Evolutionary conservation across 2,329 filamentous ascomycete species (phyloP).

Genomic region (Apiospora marii): DNA sequence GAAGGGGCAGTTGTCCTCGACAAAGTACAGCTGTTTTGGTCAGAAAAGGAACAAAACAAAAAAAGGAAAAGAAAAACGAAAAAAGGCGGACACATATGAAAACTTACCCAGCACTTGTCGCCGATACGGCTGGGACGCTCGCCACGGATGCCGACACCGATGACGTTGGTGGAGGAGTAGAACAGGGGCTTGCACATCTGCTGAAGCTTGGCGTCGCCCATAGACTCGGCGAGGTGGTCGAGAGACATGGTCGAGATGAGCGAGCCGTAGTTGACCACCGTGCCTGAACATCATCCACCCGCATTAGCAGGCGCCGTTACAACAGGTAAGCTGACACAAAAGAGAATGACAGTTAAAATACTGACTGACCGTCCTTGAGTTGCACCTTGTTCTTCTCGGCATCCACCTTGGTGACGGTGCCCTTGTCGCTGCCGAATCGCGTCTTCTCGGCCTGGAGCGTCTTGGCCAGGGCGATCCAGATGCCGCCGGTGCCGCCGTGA

Average conservation of each 20-base stretch:
- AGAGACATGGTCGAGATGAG: slow-evolving; percentile 96
- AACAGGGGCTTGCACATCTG: slow-evolving; percentile 87
- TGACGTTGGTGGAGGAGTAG: slow-evolving; percentile 97
- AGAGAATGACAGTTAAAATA: no score
- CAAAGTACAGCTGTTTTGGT: slow-evolving; percentile 82
- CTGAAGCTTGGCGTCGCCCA: slow-evolving; percentile 86
- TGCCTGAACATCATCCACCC: slow-evolving; percentile 59
- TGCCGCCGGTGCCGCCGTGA: slow-evolving; percentile 93
- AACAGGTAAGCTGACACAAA: background rate
- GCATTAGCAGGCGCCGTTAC: background rate
- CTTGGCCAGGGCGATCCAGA: slow-evolving; percentile 96
- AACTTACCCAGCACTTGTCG: slow-evolving; percentile 94
- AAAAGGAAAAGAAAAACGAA: no score
- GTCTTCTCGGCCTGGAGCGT: slow-evolving; percentile 92
- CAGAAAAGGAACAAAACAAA: slow-evolving; percentile 33
- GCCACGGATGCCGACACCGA: slow-evolving; percentile 94
- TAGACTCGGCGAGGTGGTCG: slow-evolving; percentile 83
- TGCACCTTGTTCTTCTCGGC: slow-evolving; percentile 83
- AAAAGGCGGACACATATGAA: background rate
- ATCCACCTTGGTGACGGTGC: slow-evolving; percentile 85
- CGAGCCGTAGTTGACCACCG: slow-evolving; percentile 88
- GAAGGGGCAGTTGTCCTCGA: slow-evolving; percentile 97
- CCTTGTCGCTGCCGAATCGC: slow-evolving; percentile 81
- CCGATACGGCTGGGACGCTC: slow-evolving; percentile 92
- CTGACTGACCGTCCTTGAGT: slow-evolving; percentile 64